phyloP scores from a whole-genome alignment of 768 basidiomycete genomes.

The Amanita rubescens region DNA sequence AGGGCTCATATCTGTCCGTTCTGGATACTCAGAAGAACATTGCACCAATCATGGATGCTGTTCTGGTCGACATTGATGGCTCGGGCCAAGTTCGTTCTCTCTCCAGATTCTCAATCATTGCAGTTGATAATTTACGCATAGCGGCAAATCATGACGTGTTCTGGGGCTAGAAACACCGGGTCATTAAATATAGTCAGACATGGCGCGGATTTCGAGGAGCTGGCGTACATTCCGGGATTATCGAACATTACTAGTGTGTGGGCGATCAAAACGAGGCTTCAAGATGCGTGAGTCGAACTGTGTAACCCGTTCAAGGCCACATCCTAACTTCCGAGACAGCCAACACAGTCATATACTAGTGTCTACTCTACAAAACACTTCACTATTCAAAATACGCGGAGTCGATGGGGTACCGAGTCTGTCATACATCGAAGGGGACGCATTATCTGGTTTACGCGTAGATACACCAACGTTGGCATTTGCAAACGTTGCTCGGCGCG shows the following conservation, averaged over 20 bases:
- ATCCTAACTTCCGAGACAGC: slow-evolving; percentile 24
- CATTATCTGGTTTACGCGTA: slow-evolving; percentile 36
- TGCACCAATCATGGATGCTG: slow-evolving; percentile 77
- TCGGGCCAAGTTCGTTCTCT: slow-evolving; percentile 52
- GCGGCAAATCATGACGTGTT: slow-evolving; percentile 82
- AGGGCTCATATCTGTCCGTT: slow-evolving; percentile 52
- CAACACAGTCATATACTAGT: slow-evolving; percentile 49
- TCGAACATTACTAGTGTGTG: slow-evolving; percentile 53
- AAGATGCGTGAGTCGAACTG: slow-evolving; percentile 38
- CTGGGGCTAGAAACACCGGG: slow-evolving; percentile 72
- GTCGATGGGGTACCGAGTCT: slow-evolving; percentile 34
- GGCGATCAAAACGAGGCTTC: slow-evolving; percentile 42
- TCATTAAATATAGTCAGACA: slow-evolving; percentile 71
- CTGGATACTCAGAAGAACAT: slow-evolving; percentile 67
- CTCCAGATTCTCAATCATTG: neutral
- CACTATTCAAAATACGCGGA: slow-evolving; percentile 43
- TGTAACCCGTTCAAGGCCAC: neutral
- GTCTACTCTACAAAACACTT: slow-evolving; percentile 49
- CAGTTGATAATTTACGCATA: slow-evolving; percentile 19
- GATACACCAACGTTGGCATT: slow-evolving; percentile 55
- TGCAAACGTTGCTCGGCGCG: slow-evolving; percentile 41
- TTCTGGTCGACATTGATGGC: slow-evolving; percentile 64
- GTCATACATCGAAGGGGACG: slow-evolving; percentile 25
- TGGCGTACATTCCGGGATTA: slow-evolving; percentile 52
- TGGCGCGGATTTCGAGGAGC: slow-evolving; percentile 72